Evolutionary conservation across 164 flowering plant species (phyloP).

Genomic region (Taxillus chinensis): DNA sequence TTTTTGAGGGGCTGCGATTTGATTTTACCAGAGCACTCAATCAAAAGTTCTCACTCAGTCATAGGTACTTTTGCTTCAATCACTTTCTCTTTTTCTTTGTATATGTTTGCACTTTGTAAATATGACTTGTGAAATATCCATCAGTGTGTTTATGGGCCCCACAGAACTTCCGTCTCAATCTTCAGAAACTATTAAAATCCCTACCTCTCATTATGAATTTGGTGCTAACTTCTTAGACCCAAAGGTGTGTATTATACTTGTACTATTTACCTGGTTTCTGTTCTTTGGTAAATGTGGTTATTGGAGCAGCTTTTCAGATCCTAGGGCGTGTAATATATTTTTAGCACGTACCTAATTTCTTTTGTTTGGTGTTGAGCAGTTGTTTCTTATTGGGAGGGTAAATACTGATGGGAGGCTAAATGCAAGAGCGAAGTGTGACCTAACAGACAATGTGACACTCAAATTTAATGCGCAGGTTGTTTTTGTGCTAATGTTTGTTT

Average conservation of each 20-base stretch:
- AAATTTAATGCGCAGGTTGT: slow-evolving; percentile 83
- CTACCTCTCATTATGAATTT: slow-evolving; percentile 84
- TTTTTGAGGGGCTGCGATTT: slow-evolving; percentile 91
- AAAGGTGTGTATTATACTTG: slow-evolving; percentile 29
- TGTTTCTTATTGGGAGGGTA: slow-evolving; percentile 85
- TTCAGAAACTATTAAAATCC: slow-evolving; percentile 77
- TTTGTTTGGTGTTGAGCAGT: slow-evolving; percentile 19
- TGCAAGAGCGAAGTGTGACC: slow-evolving; percentile 71
- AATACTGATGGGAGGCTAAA: slow-evolving; percentile 75
- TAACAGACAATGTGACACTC: slow-evolving; percentile 59
- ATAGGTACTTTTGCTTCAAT: slow-evolving; percentile 39
- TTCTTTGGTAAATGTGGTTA: too few relatives aligned
- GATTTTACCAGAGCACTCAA: slow-evolving; percentile 80
- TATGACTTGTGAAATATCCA: not conserved
- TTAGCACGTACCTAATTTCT: too few relatives aligned
- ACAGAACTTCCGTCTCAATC: slow-evolving; percentile 80
- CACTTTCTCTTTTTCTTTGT: not conserved
- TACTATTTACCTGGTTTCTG: too few relatives aligned
- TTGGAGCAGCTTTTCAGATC: too few relatives aligned
- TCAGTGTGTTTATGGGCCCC: slow-evolving; percentile 85
- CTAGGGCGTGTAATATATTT: too few relatives aligned
- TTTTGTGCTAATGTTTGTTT: not conserved
- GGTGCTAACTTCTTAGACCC: slow-evolving; percentile 94
- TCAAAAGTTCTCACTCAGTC: slow-evolving; percentile 78
- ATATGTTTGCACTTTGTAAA: not conserved